Evolutionary conservation across 371 early-diverging fungal species (phyloP).

Genomic region (Furculomyces boomerangus): DNA sequence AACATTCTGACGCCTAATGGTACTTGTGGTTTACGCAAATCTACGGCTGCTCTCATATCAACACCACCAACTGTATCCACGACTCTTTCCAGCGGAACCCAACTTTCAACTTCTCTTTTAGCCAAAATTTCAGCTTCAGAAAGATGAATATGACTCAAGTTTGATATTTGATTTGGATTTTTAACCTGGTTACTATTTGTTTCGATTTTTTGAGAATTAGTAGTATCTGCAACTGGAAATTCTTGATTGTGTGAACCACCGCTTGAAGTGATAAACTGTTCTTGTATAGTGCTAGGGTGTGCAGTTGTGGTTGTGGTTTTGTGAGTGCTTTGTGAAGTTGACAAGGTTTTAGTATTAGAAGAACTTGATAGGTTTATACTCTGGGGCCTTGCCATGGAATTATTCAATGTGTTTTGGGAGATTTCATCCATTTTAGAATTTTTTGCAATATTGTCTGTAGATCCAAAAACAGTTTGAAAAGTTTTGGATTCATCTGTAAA

Average conservation of each 20-base stretch:
- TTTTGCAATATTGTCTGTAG: not conserved
- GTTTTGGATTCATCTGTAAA: not conserved
- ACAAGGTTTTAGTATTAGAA: no score
- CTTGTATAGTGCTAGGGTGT: not conserved
- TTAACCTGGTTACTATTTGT: not conserved
- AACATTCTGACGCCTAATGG: slow-evolving; percentile 31
- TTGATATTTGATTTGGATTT: not conserved
- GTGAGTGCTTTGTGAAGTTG: no score
- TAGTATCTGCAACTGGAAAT: not conserved
- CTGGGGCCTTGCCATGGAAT: no score
- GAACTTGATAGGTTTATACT: no score
- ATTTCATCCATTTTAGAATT: not conserved
- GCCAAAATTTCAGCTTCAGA: not conserved
- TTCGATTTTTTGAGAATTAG: not conserved
- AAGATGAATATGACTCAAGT: not conserved
- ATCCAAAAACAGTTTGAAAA: not conserved
- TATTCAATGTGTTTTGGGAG: no score
- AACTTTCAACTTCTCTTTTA: not conserved
- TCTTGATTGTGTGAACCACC: not conserved
- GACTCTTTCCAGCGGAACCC: slow-evolving; percentile 26
- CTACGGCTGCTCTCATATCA: slow-evolving; percentile 42
- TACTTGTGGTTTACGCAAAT: slow-evolving; percentile 32
- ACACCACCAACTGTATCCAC: slow-evolving; percentile 58
- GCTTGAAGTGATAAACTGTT: not conserved
- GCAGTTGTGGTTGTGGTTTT: not conserved